Conservation (phyloP, 2,329 filamentous ascomycete species). For the Drechslerella dactyloides region DNA sequence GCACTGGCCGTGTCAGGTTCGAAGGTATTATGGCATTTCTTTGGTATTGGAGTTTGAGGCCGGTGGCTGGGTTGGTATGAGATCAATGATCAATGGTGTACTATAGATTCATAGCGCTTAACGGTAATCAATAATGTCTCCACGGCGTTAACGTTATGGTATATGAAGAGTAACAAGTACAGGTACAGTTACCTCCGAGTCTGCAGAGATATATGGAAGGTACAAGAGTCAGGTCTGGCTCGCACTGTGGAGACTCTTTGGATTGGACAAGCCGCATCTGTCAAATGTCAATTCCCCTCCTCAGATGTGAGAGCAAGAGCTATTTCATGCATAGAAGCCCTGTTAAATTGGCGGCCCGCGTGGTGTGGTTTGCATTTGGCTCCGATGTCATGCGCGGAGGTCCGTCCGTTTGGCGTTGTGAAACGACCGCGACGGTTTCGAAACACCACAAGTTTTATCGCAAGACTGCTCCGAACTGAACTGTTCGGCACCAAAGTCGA, state of each 20-base stretch:
- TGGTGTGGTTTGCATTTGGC: neutral
- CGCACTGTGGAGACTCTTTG: too few relatives aligned
- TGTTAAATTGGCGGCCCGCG: neutral
- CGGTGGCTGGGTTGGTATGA: conserved; percentile 45
- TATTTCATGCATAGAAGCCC: neutral
- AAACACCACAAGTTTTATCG: conserved; percentile 46
- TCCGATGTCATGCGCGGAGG: conserved; percentile 31
- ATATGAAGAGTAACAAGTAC: neutral
- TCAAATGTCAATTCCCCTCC: too few relatives aligned
- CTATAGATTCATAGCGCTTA: conserved; percentile 50
- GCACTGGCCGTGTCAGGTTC: conserved; percentile 41
- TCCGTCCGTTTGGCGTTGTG: conserved; percentile 27
- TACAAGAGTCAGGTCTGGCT: too few relatives aligned
- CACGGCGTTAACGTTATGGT: neutral
- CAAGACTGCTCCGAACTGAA: conserved; percentile 26
- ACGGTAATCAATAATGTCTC: conserved; percentile 44
- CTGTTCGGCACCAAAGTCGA: conserved; percentile 12
- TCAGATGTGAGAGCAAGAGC: too few relatives aligned
- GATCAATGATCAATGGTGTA: conserved; percentile 33
- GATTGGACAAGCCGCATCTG: too few relatives aligned
- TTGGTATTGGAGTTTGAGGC: conserved; percentile 42
- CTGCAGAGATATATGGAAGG: too few relatives aligned
- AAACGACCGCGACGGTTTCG: conserved; percentile 49
- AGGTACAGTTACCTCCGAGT: too few relatives aligned
- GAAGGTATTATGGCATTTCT: conserved; percentile 39